Evolutionary conservation across 1,284 basidiomycete species (phyloP), one percentile per base, ranked within the genome.

Genomic region (Pisolithus thermaeus): DNA sequence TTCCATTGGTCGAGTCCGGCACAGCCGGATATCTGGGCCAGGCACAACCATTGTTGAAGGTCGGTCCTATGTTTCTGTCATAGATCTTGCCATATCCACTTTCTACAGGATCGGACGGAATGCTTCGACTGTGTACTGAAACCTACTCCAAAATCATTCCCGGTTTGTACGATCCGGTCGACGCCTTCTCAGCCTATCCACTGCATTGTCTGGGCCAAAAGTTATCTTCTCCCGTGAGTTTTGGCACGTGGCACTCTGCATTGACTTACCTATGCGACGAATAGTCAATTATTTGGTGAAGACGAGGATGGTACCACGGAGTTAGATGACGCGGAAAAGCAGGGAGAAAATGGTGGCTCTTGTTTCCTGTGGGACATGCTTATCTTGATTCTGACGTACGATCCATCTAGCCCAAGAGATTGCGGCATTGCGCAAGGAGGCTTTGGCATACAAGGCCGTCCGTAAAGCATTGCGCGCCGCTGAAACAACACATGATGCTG

Each of bases 181-280:
- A 99, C 97, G 0, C 97, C 97, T 0, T 94, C 90, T 50, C 93
- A 96, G 56, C 94, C 97, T 0, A 97, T 99, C 46, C 97, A 99
- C 65, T 99, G 95, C 65, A 98, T 99, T 52, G 96, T 98, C 0
- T 99, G 97, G 97, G 94, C 92, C 30, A 99, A 99, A 70, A 95
- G 84, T 59, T 99, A 98, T 73, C 83, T 99, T n/a, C 84, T 99
- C 59, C 84, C 87, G 93, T 93, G 60, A 66, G 87, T 72, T n/a
- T 18, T 30, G 14, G 20, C n/a, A 25, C 23, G 18, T 7, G 16
- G 1, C n/a, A 2, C 28, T 32, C 36, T n/a, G 2, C 37, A 2
- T 28, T 16, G n/a, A 32, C 11, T 50, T 20, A 41, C 28, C 50
- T 47, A 37, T 32, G 7, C 8, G 9, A 30, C 20, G 41, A 12